phyloP scores from a whole-genome alignment of 306 rosid genomes.

The Astragalus glycyphyllos region DNA sequence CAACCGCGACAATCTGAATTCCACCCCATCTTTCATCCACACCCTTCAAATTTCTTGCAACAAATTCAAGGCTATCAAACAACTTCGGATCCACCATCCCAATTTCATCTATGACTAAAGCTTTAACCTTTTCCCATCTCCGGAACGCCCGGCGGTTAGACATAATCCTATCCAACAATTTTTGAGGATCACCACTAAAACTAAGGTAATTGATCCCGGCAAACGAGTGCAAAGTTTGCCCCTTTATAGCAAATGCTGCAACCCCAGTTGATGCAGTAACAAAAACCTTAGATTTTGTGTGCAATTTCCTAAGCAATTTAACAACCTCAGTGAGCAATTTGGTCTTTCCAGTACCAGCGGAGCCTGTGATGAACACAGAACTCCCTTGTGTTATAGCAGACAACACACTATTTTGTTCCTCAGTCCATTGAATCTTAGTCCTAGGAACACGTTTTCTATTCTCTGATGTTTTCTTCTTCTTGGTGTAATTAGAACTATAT shows the following conservation, averaged over 20 bases:
- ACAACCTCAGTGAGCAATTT: constrained; percentile 49
- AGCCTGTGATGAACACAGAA: constrained; percentile 63
- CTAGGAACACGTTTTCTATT: not conserved
- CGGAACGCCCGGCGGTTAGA: constrained; percentile 17
- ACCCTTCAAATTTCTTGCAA: constrained; percentile 43
- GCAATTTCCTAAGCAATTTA: constrained; percentile 37
- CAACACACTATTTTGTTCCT: constrained; percentile 50
- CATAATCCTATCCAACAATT: constrained; percentile 29
- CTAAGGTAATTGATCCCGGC: constrained; percentile 38
- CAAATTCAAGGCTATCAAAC: constrained; percentile 53
- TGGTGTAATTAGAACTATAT: not conserved
- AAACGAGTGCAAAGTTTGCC: constrained; percentile 67
- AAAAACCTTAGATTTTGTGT: constrained; percentile 50
- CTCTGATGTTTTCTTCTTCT: constrained; percentile 24
- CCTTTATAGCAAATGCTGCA: constrained; percentile 60
- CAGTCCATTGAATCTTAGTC: constrained; percentile 51
- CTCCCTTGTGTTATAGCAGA: constrained; percentile 44
- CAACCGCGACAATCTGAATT: constrained; percentile 61
- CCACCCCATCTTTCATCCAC: constrained; percentile 62
- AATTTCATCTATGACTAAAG: constrained; percentile 64
- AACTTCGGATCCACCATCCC: constrained; percentile 58
- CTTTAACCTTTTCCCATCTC: constrained; percentile 56
- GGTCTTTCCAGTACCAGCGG: constrained; percentile 67
- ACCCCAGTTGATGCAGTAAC: constrained; percentile 63
- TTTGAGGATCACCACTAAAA: constrained; percentile 3